phyloP scores from a whole-genome alignment of 108 stramenopile species.

The Nitzschia putrida region DNA sequence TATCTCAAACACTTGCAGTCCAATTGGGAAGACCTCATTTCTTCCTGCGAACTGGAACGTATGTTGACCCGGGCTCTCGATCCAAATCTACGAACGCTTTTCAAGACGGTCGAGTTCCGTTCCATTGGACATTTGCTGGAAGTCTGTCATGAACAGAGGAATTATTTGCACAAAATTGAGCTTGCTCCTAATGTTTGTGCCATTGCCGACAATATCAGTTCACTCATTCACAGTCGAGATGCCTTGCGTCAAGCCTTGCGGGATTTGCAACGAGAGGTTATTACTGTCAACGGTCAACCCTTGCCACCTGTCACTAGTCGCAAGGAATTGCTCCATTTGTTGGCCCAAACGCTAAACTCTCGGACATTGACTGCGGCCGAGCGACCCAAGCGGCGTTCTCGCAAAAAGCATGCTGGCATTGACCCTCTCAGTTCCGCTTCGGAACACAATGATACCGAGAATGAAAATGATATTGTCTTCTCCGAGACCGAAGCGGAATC shows the following conservation, averaged over 20 bases:
- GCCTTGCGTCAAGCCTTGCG: constrained; percentile 74
- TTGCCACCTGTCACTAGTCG: constrained; percentile 76
- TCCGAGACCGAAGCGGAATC: constrained; percentile 17
- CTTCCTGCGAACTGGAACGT: constrained; percentile 72
- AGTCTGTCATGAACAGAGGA: constrained; percentile 66
- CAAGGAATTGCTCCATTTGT: constrained; percentile 59
- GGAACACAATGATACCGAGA: neutral
- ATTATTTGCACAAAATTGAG: constrained; percentile 68
- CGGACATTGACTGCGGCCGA: constrained; percentile 38
- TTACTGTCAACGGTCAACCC: constrained; percentile 83
- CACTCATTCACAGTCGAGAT: constrained; percentile 42
- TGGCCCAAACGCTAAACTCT: constrained; percentile 69
- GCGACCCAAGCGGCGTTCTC: neutral
- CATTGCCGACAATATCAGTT: constrained; percentile 31
- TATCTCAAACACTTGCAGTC: constrained; percentile 70
- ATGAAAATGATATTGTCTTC: neutral
- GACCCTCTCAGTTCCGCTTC: neutral
- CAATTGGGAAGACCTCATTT: constrained; percentile 54
- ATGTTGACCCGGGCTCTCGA: constrained; percentile 62
- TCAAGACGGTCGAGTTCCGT: constrained; percentile 77
- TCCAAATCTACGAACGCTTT: constrained; percentile 56
- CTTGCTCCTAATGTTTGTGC: constrained; percentile 55
- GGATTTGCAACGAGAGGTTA: constrained; percentile 80
- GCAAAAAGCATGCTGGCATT: neutral
- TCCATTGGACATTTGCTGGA: constrained; percentile 84